Conservation (phyloP, 2,329 filamentous ascomycete species). For the Diplodia corticola region DNA sequence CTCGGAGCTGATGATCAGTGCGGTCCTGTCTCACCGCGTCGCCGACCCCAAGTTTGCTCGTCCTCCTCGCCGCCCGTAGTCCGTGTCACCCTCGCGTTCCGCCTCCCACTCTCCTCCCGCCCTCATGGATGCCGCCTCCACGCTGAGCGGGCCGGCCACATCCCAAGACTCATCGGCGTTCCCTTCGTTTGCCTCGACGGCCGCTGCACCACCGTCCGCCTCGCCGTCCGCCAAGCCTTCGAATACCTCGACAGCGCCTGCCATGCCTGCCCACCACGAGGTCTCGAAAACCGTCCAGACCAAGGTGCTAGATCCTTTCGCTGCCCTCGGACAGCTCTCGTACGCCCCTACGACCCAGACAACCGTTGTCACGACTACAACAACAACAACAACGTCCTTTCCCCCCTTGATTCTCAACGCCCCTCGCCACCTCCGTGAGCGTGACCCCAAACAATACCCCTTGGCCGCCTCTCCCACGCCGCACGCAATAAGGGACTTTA, state of each 20-base stretch:
- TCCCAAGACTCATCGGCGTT: conserved; percentile 18
- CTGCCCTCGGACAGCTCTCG: conserved; percentile 59
- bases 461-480: conserved; percentile 82
- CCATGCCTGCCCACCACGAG: conserved; percentile 31
- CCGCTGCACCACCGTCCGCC: conserved; percentile 1
- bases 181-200: conserved; percentile 22
- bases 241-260: conserved; percentile 27
- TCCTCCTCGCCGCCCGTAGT: conserved; percentile 24
- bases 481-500: conserved; percentile 72
- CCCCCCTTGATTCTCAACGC: conserved; percentile 80
- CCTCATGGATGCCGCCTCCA: conserved; percentile 23
- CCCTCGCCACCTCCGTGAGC: conserved; percentile 66
- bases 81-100: conserved; percentile 29
- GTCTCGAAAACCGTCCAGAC: conserved; percentile 31
- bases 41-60: conserved; percentile 23
- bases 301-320: conserved; percentile 35
- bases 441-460: conserved; percentile 89
- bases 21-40: conserved; percentile 21
- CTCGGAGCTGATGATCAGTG: conserved; percentile 22
- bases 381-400: conserved; percentile 78
- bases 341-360: conserved; percentile 65
- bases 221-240: conserved; percentile 16
- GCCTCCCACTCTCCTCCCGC: conserved; percentile 25
- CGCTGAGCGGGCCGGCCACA: conserved; percentile 20
- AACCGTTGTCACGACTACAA: conserved; percentile 82